Evolutionary conservation across 306 rosid species (phyloP).

Genomic region (Quercus parvula): DNA sequence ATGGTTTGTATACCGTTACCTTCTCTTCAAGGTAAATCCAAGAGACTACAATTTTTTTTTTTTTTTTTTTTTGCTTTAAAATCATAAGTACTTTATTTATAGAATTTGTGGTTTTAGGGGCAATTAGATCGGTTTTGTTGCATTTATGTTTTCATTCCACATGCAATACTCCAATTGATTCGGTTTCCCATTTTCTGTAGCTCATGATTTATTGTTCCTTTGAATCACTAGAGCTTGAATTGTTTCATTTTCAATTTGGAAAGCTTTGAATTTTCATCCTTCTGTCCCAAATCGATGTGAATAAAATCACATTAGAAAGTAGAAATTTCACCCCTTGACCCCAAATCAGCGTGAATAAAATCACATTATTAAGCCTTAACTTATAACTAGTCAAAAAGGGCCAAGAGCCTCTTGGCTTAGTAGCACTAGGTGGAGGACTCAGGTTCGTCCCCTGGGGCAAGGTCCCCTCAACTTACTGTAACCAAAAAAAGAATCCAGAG

Average conservation of each 20-base stretch:
- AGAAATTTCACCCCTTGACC: background rate
- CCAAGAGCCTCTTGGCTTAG: too few species aligned
- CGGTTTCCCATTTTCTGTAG: background rate
- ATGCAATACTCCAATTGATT: background rate
- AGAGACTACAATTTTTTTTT: background rate
- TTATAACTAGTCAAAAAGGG: background rate
- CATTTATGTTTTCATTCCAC: background rate
- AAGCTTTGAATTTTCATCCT: background rate
- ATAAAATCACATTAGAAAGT: background rate
- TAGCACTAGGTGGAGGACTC: too few species aligned
- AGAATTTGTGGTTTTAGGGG: background rate
- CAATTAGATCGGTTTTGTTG: background rate
- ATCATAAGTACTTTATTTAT: background rate
- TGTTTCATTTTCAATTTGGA: background rate
- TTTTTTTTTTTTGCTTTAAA: slow-evolving; percentile 10
- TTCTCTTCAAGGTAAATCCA: slow-evolving; percentile 79
- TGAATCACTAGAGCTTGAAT: background rate
- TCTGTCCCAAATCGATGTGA: background rate
- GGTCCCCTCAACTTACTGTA: too few species aligned
- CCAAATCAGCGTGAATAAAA: background rate
- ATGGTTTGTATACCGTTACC: slow-evolving; percentile 99
- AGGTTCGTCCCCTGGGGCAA: too few species aligned
- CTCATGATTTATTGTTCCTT: background rate
- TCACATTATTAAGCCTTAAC: background rate
- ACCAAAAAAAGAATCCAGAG: too few species aligned